These are phyloP conservation scores for Epichloe coenophiala DNA, from an alignment of 2,329 filamentous ascomycete species.

Conservation along the genomic window DNA sequence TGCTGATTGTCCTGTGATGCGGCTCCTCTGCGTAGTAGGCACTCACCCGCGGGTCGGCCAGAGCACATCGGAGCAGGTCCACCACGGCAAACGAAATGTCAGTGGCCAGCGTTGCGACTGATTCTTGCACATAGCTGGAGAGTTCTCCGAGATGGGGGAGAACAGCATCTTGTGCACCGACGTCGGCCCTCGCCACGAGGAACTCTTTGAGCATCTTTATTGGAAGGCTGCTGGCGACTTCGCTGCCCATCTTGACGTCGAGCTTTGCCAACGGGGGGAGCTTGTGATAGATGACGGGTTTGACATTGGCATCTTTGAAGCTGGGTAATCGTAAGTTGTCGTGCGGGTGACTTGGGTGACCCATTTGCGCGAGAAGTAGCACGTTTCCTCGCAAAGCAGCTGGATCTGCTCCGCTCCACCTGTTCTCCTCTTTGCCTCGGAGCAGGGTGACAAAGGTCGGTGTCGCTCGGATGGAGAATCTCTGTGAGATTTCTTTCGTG, in stretches of 20 bases:
- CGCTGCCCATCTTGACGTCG: conserved; percentile 57
- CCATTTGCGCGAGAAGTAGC: conserved; percentile 60
- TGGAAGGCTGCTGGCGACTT: conserved; percentile 40
- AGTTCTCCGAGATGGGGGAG: conserved; percentile 58
- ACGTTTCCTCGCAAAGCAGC: conserved; percentile 57
- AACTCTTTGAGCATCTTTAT: conserved; percentile 57
- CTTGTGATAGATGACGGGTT: conserved; percentile 62
- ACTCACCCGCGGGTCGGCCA: conserved; percentile 66
- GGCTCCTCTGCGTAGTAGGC: conserved; percentile 72
- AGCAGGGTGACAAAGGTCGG: conserved; percentile 84
- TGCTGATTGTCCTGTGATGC: conserved; percentile 46
- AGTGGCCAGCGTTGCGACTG: conserved; percentile 40
- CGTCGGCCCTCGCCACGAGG: conserved; percentile 45
- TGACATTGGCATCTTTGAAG: conserved; percentile 48
- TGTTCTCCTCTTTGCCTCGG: conserved; percentile 58
- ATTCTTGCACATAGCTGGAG: conserved; percentile 43
- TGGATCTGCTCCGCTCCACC: conserved; percentile 69
- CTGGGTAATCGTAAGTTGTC: conserved; percentile 55
- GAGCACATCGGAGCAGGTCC: conserved; percentile 69
- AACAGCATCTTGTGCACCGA: conserved; percentile 49
- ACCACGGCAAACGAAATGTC: conserved; percentile 66
- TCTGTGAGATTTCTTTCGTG: conserved; percentile 48
- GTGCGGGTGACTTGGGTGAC: conserved; percentile 65
- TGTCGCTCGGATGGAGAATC: conserved; percentile 60
- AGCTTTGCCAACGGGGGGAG: conserved; percentile 69